phyloP scores from a whole-genome alignment of 2,329 filamentous ascomycete genomes.

The Sclerotinia glacialis region DNA sequence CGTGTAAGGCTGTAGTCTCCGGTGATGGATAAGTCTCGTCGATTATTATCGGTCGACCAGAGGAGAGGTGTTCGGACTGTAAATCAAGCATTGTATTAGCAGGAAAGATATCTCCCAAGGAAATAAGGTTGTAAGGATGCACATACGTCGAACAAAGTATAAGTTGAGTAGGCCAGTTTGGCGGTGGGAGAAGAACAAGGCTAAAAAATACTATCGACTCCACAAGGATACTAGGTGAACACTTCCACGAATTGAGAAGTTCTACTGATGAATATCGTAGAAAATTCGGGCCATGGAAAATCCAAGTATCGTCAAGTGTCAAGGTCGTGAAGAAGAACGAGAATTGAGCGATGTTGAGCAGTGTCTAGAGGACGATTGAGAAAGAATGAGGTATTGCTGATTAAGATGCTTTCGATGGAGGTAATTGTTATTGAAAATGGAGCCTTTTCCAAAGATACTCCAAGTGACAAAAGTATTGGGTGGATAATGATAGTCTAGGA shows the following conservation, averaged over 20 bases:
- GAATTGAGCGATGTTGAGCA: background rate
- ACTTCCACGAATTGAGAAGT: constrained; percentile 3
- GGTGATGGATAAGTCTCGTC: constrained; percentile 41
- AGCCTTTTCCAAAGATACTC: constrained; percentile 7
- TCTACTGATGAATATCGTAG: constrained; percentile 9
- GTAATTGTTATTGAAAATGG: background rate
- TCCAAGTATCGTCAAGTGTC: background rate
- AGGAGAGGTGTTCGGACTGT: constrained; percentile 36
- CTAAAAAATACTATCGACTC: constrained; percentile 12
- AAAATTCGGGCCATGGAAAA: constrained; percentile 26
- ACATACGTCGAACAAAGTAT: constrained; percentile 39
- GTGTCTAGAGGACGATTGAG: constrained; percentile 16
- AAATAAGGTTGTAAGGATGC: constrained; percentile 1
- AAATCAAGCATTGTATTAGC: constrained; percentile 27
- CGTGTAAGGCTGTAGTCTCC: constrained; percentile 40
- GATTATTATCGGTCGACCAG: constrained; percentile 38
- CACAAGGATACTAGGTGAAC: background rate
- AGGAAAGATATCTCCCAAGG: constrained; percentile 2
- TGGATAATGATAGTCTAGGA: constrained; percentile 17
- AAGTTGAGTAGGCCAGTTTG: constrained; percentile 41
- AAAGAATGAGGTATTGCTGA: constrained; percentile 1
- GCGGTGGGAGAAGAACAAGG: constrained; percentile 29
- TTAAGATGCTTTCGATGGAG: background rate
- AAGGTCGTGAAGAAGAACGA: background rate
- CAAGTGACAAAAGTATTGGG: constrained; percentile 13